Base-by-base conservation (phyloP, 2,329 filamentous ascomycete genomes). In the Diaporthe australafricana region DNA sequence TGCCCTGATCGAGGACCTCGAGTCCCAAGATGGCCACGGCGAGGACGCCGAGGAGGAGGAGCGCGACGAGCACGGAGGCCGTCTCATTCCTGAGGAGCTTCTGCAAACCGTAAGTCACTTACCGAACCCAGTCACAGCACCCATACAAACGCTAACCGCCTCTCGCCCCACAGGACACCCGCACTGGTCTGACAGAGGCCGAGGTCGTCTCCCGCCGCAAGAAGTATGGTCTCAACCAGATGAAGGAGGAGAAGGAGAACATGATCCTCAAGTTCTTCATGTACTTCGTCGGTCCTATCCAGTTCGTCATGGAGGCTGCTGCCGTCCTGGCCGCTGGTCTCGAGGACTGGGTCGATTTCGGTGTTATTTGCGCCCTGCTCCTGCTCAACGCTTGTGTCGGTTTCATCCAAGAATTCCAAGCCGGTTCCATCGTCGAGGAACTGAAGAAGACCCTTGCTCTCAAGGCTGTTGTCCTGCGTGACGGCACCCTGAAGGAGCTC, bases 201-300 rank as follows among this genome's bases (percentile, higher is more conserved):
- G 92, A 97, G 83, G 93, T 95, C 65, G 74, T 84, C 40, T 79
- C 84, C 65, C 85, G 86, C 65, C 88, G 91, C 72, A 91, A 89
- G 85, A 94, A 93, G 82, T 94, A 91, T 81, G 94, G 94, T 81
- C 87, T 93, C 80, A 97, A 98, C 82, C 91, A 94, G 82, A 94
- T 97, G 93, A 95, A 93, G 84, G 94, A 97, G 84, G 93, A 96
- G 86, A 95, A 94, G 84, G 92, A 95, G 84, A 97, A 95, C 79
- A 79, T 95, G 72, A 83, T 95, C 73, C 87, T 96, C 79, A 96
- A 97, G 87, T 97, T 97, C 83, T 83, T 90, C 78, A 87, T 88
- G 77, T 96, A 93, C 86, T 97, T 97, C 82, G 86, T 96, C 70
- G 95, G 95, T 76, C 95, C 95, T 30, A 96, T 97, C 76, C 94